Percentiles rank a stretch among this genome's conserved stretches.
These are phyloP conservation scores for Tetrahymena elliotti DNA, from an alignment of 73 alveolate species.

Conservation along the genomic window DNA sequence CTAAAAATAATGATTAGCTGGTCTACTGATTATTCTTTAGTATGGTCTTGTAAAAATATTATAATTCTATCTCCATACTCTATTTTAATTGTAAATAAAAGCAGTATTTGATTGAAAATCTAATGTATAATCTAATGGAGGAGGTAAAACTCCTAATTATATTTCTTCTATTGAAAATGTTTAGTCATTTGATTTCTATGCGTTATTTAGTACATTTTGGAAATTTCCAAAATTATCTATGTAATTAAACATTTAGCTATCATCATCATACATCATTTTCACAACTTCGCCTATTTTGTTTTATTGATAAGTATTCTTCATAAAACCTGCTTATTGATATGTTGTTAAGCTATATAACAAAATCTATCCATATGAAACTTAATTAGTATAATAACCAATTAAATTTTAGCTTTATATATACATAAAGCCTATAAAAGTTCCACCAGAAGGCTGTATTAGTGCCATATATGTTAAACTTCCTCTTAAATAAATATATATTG, in stretches of 20 bases:
- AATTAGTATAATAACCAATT: not conserved
- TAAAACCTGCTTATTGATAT: not conserved
- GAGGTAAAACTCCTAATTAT: not conserved
- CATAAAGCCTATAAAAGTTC: not conserved
- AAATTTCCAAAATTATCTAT: not conserved
- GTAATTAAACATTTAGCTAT: not conserved
- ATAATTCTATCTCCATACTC: not conserved
- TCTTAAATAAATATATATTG: not conserved
- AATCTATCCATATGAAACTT: not conserved
- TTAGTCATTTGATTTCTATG: not conserved
- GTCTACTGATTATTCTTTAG: not conserved
- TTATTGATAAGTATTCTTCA: not conserved
- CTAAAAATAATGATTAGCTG: not conserved
- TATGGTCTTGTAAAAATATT: not conserved
- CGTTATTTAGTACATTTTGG: not conserved
- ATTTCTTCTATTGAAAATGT: not conserved
- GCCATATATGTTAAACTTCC: not conserved
- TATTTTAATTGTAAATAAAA: not conserved
- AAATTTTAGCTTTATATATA: not conserved
- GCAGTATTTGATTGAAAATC: not conserved
- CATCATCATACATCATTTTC: not conserved
- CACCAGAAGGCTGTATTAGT: not conserved
- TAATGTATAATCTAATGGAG: not conserved
- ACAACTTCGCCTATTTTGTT: not conserved
- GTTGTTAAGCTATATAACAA: not conserved